A percentile compares a stretch with the other conserved stretches of the same genome.
phyloP scores from a whole-genome alignment of 257 asterid species.

The Penstemon davidsonii region DNA sequence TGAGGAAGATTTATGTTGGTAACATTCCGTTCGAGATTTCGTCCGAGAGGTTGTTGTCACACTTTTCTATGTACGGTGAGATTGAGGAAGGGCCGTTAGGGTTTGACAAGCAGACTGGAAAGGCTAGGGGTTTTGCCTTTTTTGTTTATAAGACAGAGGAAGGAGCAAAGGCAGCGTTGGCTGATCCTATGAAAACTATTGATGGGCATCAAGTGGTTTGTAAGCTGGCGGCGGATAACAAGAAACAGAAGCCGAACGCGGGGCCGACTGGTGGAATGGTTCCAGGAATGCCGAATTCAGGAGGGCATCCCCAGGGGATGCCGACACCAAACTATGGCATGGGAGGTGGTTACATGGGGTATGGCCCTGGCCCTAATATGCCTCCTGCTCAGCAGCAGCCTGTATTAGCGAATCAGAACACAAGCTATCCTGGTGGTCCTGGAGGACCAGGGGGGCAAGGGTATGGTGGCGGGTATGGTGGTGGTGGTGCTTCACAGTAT shows the following conservation, averaged over 20 bases:
- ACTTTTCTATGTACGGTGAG: conserved; percentile 78
- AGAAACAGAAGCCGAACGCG: conserved; percentile 64
- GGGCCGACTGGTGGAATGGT: conserved; percentile 59
- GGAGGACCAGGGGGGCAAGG: conserved; percentile 67
- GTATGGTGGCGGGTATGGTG: conserved; percentile 58
- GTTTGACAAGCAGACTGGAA: conserved; percentile 95
- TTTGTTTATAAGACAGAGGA: conserved; percentile 93
- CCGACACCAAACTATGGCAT: conserved; percentile 50
- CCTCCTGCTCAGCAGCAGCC: conserved; percentile 61
- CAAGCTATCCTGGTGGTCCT: conserved; percentile 51
- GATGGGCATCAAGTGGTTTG: conserved; percentile 93
- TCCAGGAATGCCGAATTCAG: conserved; percentile 52
- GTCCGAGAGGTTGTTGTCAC: conserved; percentile 71
- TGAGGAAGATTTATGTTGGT: conserved; percentile 94
- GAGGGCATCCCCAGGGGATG: conserved; percentile 47
- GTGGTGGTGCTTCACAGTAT: conserved; percentile 25
- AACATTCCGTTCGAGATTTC: conserved; percentile 88
- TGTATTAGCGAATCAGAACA: conserved; percentile 67
- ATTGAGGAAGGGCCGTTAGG: conserved; percentile 98
- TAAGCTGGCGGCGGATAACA: conserved; percentile 89
- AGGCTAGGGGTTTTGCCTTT: conserved; percentile 90
- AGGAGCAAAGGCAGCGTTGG: conserved; percentile 76
- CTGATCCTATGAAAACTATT: conserved; percentile 68
- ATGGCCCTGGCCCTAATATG: conserved; percentile 55
- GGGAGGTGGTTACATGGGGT: conserved; percentile 63